These are phyloP conservation scores for Camelina neglecta DNA, from an alignment of 345 rosid genomes.

Conservation along the genomic window DNA sequence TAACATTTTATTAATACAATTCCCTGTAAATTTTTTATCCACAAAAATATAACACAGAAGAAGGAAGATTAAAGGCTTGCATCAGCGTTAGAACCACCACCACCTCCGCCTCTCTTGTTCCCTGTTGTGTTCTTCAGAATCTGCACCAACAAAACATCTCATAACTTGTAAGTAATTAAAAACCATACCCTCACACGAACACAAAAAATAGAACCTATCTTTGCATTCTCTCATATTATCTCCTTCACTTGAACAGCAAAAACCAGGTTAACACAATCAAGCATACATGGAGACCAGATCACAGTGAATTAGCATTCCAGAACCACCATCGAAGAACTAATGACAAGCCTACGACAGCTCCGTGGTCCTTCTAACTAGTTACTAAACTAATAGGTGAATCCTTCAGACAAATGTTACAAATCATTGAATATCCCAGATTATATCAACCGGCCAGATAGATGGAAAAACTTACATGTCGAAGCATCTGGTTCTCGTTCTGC, in stretches of 20 bases:
- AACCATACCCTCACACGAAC: neutral
- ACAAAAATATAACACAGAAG: conserved; percentile 27
- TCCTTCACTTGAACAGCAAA: neutral
- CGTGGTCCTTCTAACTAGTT: neutral
- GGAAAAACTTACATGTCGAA: conserved; percentile 33
- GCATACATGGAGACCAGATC: neutral
- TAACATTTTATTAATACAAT: conserved; percentile 20
- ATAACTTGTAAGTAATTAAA: neutral
- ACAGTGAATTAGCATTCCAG: neutral
- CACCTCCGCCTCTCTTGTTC: conserved; percentile 61
- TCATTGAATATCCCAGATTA: neutral
- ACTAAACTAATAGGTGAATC: neutral
- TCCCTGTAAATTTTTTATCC: conserved; percentile 30
- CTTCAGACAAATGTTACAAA: neutral
- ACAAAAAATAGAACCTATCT: neutral
- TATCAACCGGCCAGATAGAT: neutral
- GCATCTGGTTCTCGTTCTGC: conserved; percentile 99
- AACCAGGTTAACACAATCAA: neutral
- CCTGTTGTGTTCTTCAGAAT: conserved; percentile 98
- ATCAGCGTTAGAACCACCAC: conserved; percentile 57
- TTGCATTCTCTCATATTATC: neutral
- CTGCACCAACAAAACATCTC: conserved; percentile 47
- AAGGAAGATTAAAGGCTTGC: conserved; percentile 44
- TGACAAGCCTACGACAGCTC: neutral
- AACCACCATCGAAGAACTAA: neutral